Base-by-base conservation (phyloP, 768 basidiomycete species). In the Rhodotorula babjevae region DNA sequence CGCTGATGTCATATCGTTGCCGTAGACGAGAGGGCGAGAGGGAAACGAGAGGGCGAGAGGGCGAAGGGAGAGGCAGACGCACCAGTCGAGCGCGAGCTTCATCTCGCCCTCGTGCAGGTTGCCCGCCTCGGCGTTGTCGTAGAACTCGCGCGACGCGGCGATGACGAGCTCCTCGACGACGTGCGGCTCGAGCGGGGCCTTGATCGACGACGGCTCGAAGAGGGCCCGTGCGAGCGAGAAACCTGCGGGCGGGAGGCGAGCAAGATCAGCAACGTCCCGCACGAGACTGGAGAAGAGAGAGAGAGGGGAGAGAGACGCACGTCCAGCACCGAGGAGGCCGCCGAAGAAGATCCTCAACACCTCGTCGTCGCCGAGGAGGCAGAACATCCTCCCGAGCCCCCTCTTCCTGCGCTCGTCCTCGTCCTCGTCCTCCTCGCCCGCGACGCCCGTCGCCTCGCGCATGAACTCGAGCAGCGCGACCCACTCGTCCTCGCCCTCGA, bases 71-170 rank as follows among this genome's bases (percentile, higher is more conserved):
- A 76, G 49, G 18, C 36, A 27, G 57, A 75, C 84, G 72, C 80
- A 96, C 95, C 96, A 98, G 68, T 95, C 92, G 81, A 94, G 94
- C 2, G 96, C 96, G 61, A 92, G 84, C 80, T 93, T 95, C 94
- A 99, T 97, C 63, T 95, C 92, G 9, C 95, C 94, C 50, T 86
- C 85, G 76, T 92, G 91, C 79, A 93, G 89, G 78, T 97, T 99
- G 11, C 93, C 96, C 1, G 88, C 90, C 73, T 85, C 88, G 5
- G 96, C 90, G 77, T 97, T 97, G 79, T 97, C 93, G 81, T 98
- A 99, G 72, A 96, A 87, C 82, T 98, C 96, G 60, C 87, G 86
- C 7, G 91, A 92, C 56, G 87, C 87, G 2, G 87, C 80, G 29
- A 99, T 82, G 76, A 92, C 93, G 21, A 95, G 86, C 46, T 88